Evolutionary conservation across 1,284 basidiomycete genomes (phyloP).

Genomic region (Cystobasidium sp.): DNA sequence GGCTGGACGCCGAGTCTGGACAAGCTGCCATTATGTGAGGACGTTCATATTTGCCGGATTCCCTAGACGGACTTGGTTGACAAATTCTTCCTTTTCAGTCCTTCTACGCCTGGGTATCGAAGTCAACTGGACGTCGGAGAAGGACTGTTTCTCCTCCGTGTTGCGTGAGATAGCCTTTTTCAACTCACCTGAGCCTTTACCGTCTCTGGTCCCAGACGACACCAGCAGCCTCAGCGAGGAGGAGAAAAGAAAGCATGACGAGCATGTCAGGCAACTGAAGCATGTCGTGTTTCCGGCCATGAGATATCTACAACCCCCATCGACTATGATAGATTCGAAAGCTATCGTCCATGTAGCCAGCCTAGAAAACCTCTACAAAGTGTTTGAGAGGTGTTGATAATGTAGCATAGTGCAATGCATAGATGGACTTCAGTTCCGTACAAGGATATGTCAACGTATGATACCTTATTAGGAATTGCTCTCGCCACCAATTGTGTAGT

Average conservation of each 20-base stretch:
- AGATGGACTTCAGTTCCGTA: not conserved
- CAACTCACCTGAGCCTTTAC: slow-evolving; percentile 70
- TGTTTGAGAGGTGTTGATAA: slow-evolving; percentile 46
- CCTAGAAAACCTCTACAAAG: slow-evolving; percentile 45
- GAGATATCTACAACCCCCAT: slow-evolving; percentile 72
- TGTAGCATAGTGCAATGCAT: slow-evolving; percentile 8
- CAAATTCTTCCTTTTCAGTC: slow-evolving; percentile 50
- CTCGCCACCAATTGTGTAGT: not conserved
- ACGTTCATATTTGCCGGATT: not conserved
- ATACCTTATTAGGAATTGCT: not conserved
- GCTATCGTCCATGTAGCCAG: slow-evolving; percentile 42
- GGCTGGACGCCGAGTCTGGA: slow-evolving; percentile 85
- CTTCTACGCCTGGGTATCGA: slow-evolving; percentile 58
- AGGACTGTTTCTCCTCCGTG: slow-evolving; percentile 81
- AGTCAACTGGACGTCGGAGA: slow-evolving; percentile 87
- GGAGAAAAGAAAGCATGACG: slow-evolving; percentile 30
- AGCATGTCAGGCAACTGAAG: slow-evolving; percentile 74
- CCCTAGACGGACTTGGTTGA: slow-evolving; percentile 60
- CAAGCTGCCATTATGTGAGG: slow-evolving; percentile 70
- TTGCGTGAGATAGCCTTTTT: slow-evolving; percentile 88
- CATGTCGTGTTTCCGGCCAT: slow-evolving; percentile 83
- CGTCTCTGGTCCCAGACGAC: slow-evolving; percentile 4
- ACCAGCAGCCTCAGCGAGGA: slow-evolving; percentile 40
- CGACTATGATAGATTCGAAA: slow-evolving; percentile 63
- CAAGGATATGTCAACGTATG: not conserved